Evolutionary conservation across 148 eudicot genomes (phyloP).

Genomic region (Amaranthus palmeri): DNA sequence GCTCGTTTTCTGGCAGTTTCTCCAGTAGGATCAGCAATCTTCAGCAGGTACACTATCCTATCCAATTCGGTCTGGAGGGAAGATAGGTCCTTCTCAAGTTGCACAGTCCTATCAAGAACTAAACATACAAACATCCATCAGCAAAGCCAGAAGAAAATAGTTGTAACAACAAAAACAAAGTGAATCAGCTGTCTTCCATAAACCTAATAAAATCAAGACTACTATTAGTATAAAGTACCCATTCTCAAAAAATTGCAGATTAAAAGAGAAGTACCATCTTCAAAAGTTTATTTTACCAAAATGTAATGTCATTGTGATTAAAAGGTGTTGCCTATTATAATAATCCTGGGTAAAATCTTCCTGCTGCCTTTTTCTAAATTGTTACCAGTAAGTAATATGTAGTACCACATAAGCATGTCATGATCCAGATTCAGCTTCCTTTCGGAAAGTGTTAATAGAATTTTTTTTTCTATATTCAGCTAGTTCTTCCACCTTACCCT

Average conservation of each 20-base stretch:
- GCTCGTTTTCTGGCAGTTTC: conserved; percentile 76
- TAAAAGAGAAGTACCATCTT: not conserved
- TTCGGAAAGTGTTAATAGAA: not conserved
- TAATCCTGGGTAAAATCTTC: not conserved
- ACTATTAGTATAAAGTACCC: too few species aligned
- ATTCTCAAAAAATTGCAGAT: conserved; percentile 1
- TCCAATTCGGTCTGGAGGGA: conserved; percentile 75
- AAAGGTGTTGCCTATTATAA: not conserved
- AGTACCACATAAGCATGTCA: not conserved
- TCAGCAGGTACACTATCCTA: conserved; percentile 77
- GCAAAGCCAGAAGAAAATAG: not conserved
- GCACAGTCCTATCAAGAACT: conserved; percentile 60
- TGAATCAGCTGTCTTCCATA: not conserved
- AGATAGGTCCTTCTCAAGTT: conserved; percentile 63
- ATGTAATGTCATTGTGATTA: not conserved
- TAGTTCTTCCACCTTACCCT: not conserved
- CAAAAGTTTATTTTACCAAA: not conserved
- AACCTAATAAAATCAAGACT: not conserved
- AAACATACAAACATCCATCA: conserved; percentile 26
- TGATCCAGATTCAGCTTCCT: too few species aligned
- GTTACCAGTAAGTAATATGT: not conserved
- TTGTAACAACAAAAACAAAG: not conserved
- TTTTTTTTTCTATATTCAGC: not conserved
- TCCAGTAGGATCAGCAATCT: conserved; percentile 87
- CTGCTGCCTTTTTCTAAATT: not conserved